A percentile compares a stretch with the other conserved stretches of the same genome.
Evolutionary conservation across 371 early-diverging fungal species (phyloP).

Genomic region (Apophysomyces ossiformis): DNA sequence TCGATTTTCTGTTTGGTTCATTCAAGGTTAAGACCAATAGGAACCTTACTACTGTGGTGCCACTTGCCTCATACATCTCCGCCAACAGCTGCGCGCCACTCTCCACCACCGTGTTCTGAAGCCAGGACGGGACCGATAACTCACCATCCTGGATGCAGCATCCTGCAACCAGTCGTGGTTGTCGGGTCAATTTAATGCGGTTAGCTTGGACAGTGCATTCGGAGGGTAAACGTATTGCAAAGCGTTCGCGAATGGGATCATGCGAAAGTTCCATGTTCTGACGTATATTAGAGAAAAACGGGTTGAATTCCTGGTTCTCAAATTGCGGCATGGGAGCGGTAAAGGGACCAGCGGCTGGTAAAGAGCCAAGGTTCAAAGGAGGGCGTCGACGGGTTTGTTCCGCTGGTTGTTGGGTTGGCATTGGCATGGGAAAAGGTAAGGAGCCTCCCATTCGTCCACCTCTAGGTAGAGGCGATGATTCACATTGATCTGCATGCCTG

Average conservation of each 20-base stretch:
- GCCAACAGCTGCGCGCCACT: conserved; percentile 43
- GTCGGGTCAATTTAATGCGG: neutral
- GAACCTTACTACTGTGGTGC: neutral
- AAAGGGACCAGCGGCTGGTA: conserved; percentile 37
- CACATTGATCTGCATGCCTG: conserved; percentile 33
- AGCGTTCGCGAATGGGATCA: conserved; percentile 36
- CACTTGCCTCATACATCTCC: conserved; percentile 47
- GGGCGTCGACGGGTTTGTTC: conserved; percentile 35
- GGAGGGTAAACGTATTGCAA: conserved; percentile 31
- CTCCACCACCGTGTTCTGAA: conserved; percentile 29
- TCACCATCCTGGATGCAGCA: conserved; percentile 19
- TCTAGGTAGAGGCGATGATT: conserved; percentile 16
- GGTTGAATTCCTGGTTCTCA: conserved; percentile 47
- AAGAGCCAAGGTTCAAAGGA: conserved; percentile 31
- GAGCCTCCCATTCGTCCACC: conserved; percentile 8
- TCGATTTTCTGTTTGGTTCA: conserved; percentile 51
- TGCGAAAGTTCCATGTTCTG: conserved; percentile 41
- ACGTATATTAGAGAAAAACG: conserved; percentile 48
- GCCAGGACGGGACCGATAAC: conserved; percentile 38
- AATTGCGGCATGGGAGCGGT: conserved; percentile 49
- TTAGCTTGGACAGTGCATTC: conserved; percentile 25
- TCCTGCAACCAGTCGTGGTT: conserved; percentile 31
- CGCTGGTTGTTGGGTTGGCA: conserved; percentile 14
- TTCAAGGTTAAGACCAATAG: neutral
- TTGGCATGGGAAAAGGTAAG: conserved; percentile 16